Evolutionary conservation across 805 yeast species (phyloP).

Genomic region (Yarrowia hollandica): DNA sequence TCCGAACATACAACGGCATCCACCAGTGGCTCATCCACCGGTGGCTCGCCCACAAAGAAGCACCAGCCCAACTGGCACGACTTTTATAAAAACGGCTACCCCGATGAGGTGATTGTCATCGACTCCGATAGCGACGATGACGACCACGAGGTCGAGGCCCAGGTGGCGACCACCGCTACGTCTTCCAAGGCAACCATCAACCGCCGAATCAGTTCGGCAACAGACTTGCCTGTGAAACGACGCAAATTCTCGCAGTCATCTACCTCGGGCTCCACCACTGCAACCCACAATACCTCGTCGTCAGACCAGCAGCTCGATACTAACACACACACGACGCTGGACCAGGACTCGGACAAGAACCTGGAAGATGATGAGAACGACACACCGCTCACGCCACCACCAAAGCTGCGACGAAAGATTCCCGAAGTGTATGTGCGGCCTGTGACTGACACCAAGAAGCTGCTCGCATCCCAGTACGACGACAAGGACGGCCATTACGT

Average conservation of each 20-base stretch:
- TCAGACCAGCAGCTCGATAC: constrained; percentile 2
- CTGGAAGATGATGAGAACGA: constrained; percentile 10
- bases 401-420: constrained; percentile 38
- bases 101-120: constrained; percentile 41
- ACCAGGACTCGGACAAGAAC: constrained; percentile 14
- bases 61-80: constrained; percentile 37
- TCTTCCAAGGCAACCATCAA: neutral
- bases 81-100: constrained; percentile 40
- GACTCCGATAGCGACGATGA: constrained; percentile 33
- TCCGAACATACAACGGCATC: constrained; percentile 12
- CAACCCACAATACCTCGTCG: constrained; percentile 22
- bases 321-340: constrained; percentile 17
- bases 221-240: constrained; percentile 16
- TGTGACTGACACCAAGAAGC: constrained; percentile 32
- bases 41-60: constrained; percentile 11
- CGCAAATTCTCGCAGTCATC: constrained; percentile 24
- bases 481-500: constrained; percentile 42
- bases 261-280: constrained; percentile 22
- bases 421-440: constrained; percentile 37
- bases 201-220: neutral
- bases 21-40: neutral
- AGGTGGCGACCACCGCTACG: neutral
- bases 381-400: constrained; percentile 31
- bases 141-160: neutral
- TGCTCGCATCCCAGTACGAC: constrained; percentile 34